Evolutionary conservation across 805 yeast species (phyloP).

Genomic region (Metschnikowia lunata): DNA sequence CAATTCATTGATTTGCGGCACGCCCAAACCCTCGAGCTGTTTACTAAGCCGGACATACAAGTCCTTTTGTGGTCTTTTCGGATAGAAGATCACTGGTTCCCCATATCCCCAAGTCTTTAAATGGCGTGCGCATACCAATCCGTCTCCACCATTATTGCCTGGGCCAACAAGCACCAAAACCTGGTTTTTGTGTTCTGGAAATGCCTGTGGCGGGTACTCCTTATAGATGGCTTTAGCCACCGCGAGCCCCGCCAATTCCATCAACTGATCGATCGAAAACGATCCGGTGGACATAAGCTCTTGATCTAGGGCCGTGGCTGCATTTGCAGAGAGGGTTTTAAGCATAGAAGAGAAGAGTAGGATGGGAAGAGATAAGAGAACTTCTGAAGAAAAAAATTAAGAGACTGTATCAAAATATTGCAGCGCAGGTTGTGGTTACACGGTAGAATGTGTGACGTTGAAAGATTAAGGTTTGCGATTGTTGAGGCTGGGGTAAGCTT

Average conservation of each 20-base stretch:
- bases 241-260: conserved; percentile 95
- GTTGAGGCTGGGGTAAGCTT: no score
- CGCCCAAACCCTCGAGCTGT: conserved; percentile 63
- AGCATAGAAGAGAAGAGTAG: conserved; percentile 4
- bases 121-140: conserved; percentile 92
- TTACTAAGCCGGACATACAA: conserved; percentile 57
- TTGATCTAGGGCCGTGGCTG: conserved; percentile 75
- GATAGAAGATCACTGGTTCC: conserved; percentile 73
- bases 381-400: no score
- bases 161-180: conserved; percentile 85
- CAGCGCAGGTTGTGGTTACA: no score
- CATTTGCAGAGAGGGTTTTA: conserved; percentile 34
- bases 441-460: no score
- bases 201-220: conserved; percentile 52
- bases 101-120: conserved; percentile 70
- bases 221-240: conserved; percentile 83
- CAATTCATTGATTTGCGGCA: conserved; percentile 49
- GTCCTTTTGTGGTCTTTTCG: conserved; percentile 54
- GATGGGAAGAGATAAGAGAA: no score
- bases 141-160: conserved; percentile 97
- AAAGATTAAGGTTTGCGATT: no score
- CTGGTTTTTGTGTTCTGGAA: not conserved
- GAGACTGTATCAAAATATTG: no score
- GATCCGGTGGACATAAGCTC: conserved; percentile 85
- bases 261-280: conserved; percentile 78